phyloP scores from a whole-genome alignment of 2,329 filamentous ascomycete species.

The Orbilia javanica region DNA sequence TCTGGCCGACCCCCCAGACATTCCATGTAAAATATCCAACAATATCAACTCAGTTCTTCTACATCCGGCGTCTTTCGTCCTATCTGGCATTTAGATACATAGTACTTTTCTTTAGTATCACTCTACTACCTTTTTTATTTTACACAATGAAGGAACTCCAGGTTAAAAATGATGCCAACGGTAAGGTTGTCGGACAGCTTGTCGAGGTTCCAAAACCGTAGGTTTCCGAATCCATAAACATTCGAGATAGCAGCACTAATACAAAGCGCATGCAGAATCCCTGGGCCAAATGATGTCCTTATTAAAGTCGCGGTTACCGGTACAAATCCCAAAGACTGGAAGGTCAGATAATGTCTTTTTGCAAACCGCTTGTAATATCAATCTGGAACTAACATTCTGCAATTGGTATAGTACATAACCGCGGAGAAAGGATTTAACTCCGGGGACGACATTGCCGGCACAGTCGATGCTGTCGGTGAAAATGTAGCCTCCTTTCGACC shows the following conservation, averaged over 20 bases:
- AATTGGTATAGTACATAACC: not conserved
- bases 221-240: not conserved
- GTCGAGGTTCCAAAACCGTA: slow-evolving; percentile 50
- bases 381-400: not conserved
- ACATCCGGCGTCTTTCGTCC: not conserved
- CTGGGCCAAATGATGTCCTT: slow-evolving; percentile 65
- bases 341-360: slow-evolving; percentile 29
- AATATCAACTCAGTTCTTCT: slow-evolving; percentile 5
- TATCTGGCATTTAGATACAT: no score
- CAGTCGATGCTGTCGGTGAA: slow-evolving; percentile 70
- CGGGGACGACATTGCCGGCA: slow-evolving; percentile 72
- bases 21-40: slow-evolving; percentile 23
- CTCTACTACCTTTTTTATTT: not conserved
- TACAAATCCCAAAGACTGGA: slow-evolving; percentile 68
- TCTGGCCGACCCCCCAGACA: not conserved
- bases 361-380: not conserved
- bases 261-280: slow-evolving; percentile 21
- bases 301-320: slow-evolving; percentile 67
- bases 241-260: not conserved
- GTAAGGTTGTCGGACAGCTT: slow-evolving; percentile 25
- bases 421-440: slow-evolving; percentile 64
- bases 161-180: slow-evolving; percentile 1
- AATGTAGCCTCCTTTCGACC: slow-evolving; percentile 72
- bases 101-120: not conserved
- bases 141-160: slow-evolving; percentile 50